Conservation (phyloP, 257 asterid species). For the Solanum bulbocastanum region DNA sequence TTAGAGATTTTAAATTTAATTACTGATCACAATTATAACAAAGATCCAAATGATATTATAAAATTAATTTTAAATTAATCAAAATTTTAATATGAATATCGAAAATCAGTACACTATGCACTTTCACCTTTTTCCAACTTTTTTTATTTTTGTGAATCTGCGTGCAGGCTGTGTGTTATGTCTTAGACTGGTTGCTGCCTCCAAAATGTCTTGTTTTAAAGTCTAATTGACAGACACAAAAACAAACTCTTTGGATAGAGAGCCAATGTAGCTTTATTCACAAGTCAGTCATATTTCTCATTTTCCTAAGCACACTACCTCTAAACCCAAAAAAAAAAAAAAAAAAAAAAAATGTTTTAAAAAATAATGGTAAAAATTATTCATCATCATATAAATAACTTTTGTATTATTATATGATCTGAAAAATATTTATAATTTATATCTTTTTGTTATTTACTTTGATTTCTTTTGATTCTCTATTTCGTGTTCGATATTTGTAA, state of each 20-base stretch:
- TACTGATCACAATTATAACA: not conserved
- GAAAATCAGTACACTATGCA: not conserved
- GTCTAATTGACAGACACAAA: not conserved
- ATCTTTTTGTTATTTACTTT: too few relatives aligned
- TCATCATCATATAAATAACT: too few relatives aligned
- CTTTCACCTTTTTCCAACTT: not conserved
- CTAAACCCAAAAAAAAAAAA: not conserved
- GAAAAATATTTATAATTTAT: too few relatives aligned
- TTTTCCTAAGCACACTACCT: not conserved
- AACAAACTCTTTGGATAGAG: slow-evolving; percentile 1
- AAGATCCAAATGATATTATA: not conserved
- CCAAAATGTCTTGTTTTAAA: not conserved
- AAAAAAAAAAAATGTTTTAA: too few relatives aligned
- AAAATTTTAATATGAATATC: not conserved
- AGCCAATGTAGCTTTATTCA: slow-evolving; percentile 1
- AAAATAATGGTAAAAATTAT: too few relatives aligned
- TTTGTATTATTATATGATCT: too few relatives aligned
- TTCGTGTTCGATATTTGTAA: too few relatives aligned
- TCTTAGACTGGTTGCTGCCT: not conserved
- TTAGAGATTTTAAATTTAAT: not conserved
- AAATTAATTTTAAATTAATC: not conserved
- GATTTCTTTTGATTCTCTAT: not conserved
- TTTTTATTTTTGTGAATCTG: not conserved
- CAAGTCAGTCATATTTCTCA: not conserved
- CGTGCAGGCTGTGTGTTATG: not conserved